These are phyloP conservation scores for Rhizoclosmatium sp. DNA, from an alignment of 192 early-diverging fungal species.

Conservation along the genomic window DNA sequence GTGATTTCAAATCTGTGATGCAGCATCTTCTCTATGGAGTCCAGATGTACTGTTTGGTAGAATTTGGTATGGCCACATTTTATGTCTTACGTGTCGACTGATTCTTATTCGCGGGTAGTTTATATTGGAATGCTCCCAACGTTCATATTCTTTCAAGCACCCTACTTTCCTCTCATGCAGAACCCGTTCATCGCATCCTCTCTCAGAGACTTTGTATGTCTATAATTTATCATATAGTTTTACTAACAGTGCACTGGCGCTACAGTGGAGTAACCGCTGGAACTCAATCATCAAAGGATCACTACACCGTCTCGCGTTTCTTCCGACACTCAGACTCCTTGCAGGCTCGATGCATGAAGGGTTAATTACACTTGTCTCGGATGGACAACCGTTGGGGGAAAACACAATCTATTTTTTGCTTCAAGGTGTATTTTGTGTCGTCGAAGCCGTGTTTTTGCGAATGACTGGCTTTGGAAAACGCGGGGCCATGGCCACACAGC, in stretches of 20 bases:
- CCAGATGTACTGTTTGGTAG: not conserved
- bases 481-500: not conserved
- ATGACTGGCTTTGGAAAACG: not conserved
- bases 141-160: not conserved
- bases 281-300: slow-evolving; percentile 19
- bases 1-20: not conserved
- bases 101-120: not conserved
- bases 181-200: not conserved
- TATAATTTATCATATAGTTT: not conserved
- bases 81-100: too few species aligned
- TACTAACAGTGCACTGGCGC: not conserved
- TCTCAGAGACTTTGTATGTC: slow-evolving; percentile 14
- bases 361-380: not conserved
- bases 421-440: not conserved
- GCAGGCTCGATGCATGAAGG: not conserved
- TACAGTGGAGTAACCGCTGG: slow-evolving; percentile 7
- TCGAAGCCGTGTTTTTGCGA: not conserved
- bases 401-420: slow-evolving; percentile 10
- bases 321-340: not conserved
- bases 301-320: slow-evolving; percentile 3
- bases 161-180: slow-evolving; percentile 2
- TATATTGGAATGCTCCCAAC: not conserved
- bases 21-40: not conserved
- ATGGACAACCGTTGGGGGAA: not conserved
- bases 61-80: too few species aligned